phyloP scores from a whole-genome alignment of 2,329 filamentous ascomycete species.

The Alternaria sp. region DNA sequence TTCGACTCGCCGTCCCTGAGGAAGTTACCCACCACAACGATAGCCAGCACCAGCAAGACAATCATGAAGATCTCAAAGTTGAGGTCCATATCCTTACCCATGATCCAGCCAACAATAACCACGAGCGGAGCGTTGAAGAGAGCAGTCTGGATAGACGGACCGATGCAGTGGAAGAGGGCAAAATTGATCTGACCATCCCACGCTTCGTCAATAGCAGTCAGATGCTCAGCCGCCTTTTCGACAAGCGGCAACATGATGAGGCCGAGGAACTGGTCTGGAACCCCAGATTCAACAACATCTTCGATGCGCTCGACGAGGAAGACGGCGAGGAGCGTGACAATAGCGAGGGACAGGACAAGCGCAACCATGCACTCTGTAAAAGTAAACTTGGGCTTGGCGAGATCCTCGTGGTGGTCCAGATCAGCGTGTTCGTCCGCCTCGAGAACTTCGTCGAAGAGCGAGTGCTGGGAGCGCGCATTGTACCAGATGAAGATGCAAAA shows the following conservation, averaged over 20 bases:
- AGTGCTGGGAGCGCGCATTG: constrained; percentile 77
- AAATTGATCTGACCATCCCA: constrained; percentile 86
- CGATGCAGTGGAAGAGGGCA: constrained; percentile 83
- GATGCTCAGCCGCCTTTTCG: constrained; percentile 86
- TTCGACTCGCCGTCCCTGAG: constrained; percentile 88
- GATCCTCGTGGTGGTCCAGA: constrained; percentile 68
- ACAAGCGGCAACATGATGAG: constrained; percentile 82
- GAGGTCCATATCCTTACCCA: constrained; percentile 75
- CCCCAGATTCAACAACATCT: constrained; percentile 62
- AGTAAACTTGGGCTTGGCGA: constrained; percentile 73
- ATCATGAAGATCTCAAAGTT: constrained; percentile 91
- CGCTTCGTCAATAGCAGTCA: constrained; percentile 84
- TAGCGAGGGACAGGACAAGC: constrained; percentile 68
- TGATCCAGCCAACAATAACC: constrained; percentile 82
- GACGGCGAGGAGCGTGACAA: constrained; percentile 77
- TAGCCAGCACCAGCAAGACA: constrained; percentile 79
- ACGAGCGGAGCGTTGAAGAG: constrained; percentile 86
- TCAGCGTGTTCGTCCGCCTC: constrained; percentile 74
- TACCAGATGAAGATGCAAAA: constrained; percentile 67
- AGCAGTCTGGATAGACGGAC: constrained; percentile 87
- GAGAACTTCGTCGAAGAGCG: constrained; percentile 78
- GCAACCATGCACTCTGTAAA: constrained; percentile 75
- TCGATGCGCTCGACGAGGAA: constrained; percentile 78
- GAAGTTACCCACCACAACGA: constrained; percentile 88
- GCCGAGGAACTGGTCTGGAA: constrained; percentile 65